These are phyloP conservation scores for Saccharomycopsis javanensis DNA, from an alignment of 805 yeast species.

Conservation along the genomic window DNA sequence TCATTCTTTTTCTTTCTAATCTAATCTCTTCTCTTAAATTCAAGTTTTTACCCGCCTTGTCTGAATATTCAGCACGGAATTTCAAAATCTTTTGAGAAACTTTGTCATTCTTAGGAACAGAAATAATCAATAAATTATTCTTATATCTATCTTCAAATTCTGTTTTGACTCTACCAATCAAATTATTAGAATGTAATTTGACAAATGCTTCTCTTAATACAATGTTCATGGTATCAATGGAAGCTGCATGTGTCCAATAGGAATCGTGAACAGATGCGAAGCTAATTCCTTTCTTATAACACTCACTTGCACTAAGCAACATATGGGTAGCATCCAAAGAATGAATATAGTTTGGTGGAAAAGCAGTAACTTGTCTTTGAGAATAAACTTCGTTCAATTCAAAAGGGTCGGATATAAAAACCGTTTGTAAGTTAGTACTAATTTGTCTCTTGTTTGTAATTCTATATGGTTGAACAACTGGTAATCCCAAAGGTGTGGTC, in stretches of 20 bases:
- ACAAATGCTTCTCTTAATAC: constrained; percentile 73
- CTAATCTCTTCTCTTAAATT: constrained; percentile 65
- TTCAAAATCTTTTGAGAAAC: constrained; percentile 41
- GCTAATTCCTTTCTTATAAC: constrained; percentile 52
- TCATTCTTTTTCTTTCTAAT: constrained; percentile 56
- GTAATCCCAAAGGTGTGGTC: constrained; percentile 94
- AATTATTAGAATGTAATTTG: constrained; percentile 60
- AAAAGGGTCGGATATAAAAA: constrained; percentile 83
- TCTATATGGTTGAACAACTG: constrained; percentile 96
- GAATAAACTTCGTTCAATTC: constrained; percentile 73
- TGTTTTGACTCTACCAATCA: constrained; percentile 56
- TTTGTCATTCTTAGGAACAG: constrained; percentile 42
- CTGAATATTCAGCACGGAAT: constrained; percentile 40
- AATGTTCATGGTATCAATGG: constrained; percentile 61
- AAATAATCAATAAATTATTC: constrained; percentile 53
- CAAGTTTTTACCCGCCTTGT: constrained; percentile 42
- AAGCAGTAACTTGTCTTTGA: constrained; percentile 83
- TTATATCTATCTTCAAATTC: constrained; percentile 79
- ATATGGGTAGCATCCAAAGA: constrained; percentile 95
- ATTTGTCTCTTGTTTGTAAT: constrained; percentile 54
- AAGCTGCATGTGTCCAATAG: constrained; percentile 94
- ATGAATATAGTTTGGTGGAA: constrained; percentile 93
- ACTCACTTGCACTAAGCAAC: constrained; percentile 77
- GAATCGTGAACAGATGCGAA: constrained; percentile 98
- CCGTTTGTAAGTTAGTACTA: constrained; percentile 76